Evolutionary conservation across 495 filamentous ascomycete species (phyloP).

Genomic region (Penicillium odoratum): DNA sequence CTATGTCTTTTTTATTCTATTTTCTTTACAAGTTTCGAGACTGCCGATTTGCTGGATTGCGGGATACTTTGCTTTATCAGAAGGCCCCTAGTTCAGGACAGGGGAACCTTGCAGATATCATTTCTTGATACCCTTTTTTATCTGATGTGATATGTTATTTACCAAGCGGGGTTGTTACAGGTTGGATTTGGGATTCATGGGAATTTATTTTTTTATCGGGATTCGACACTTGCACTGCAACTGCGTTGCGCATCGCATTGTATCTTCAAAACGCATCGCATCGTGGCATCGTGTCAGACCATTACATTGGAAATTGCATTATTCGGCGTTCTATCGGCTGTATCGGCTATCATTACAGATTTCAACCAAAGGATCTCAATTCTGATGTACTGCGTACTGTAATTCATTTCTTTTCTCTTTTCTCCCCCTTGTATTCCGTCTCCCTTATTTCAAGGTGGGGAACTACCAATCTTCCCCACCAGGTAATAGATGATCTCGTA

Average conservation of each 20-base stretch:
- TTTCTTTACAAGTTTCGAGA: conserved; percentile 27
- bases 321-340: conserved; percentile 5
- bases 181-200: conserved; percentile 6
- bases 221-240: conserved; percentile 6
- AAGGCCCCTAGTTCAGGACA: conserved; percentile 8
- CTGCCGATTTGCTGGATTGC: conserved; percentile 1
- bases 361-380: background rate
- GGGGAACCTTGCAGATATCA: conserved; percentile 21
- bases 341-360: background rate
- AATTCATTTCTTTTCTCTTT: background rate
- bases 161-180: conserved; percentile 16
- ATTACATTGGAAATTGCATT: conserved; percentile 15
- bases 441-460: background rate
- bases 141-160: conserved; percentile 17
- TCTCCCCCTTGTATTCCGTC: background rate
- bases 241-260: conserved; percentile 6
- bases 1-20: conserved; percentile 14
- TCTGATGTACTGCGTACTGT: background rate
- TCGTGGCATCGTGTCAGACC: conserved; percentile 3
- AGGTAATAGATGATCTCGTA: conserved; percentile 15
- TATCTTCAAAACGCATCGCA: background rate
- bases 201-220: conserved; percentile 6
- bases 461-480: conserved; percentile 10
- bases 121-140: conserved; percentile 33
- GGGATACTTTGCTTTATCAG: conserved; percentile 11